These are phyloP conservation scores for Colletotrichum gloeosporioides DNA, from an alignment of 2,329 filamentous ascomycete species.

Conservation along the genomic window DNA sequence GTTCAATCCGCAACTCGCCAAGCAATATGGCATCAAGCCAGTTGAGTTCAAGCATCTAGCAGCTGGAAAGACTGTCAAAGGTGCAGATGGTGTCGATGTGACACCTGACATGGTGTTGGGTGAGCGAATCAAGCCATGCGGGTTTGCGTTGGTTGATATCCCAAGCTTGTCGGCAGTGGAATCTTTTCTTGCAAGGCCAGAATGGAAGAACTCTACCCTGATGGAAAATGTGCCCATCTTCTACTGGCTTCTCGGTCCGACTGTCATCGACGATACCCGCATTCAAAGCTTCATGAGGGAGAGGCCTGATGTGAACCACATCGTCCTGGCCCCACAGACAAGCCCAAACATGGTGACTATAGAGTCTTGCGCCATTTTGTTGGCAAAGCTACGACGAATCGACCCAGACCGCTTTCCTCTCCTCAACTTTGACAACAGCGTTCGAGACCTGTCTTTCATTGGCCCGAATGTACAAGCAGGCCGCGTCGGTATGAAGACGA, in stretches of 20 bases:
- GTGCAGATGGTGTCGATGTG: slow-evolving; percentile 69
- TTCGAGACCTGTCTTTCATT: slow-evolving; percentile 22
- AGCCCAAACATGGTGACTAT: slow-evolving; percentile 79
- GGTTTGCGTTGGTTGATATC: slow-evolving; percentile 82
- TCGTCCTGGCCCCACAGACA: slow-evolving; percentile 76
- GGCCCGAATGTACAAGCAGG: slow-evolving; percentile 41
- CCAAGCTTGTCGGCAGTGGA: slow-evolving; percentile 75
- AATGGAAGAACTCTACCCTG: slow-evolving; percentile 71
- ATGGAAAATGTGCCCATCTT: slow-evolving; percentile 72
- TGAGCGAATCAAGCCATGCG: slow-evolving; percentile 68
- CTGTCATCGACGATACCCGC: slow-evolving; percentile 65
- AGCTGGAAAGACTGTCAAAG: slow-evolving; percentile 66
- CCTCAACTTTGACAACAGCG: slow-evolving; percentile 67
- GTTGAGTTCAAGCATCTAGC: slow-evolving; percentile 65
- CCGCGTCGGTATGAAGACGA: slow-evolving; percentile 48
- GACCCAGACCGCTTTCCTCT: slow-evolving; percentile 77
- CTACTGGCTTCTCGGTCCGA: slow-evolving; percentile 82
- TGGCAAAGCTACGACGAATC: slow-evolving; percentile 73
- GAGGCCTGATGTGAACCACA: slow-evolving; percentile 69
- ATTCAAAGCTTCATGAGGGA: slow-evolving; percentile 74
- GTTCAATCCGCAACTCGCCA: slow-evolving; percentile 73
- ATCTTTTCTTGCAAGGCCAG: slow-evolving; percentile 70
- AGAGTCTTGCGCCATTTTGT: slow-evolving; percentile 68
- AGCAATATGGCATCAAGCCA: slow-evolving; percentile 65
- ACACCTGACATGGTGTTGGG: slow-evolving; percentile 89